Evolutionary conservation across 345 rosid species (phyloP).

Genomic region (Cochlearia excelsa): DNA sequence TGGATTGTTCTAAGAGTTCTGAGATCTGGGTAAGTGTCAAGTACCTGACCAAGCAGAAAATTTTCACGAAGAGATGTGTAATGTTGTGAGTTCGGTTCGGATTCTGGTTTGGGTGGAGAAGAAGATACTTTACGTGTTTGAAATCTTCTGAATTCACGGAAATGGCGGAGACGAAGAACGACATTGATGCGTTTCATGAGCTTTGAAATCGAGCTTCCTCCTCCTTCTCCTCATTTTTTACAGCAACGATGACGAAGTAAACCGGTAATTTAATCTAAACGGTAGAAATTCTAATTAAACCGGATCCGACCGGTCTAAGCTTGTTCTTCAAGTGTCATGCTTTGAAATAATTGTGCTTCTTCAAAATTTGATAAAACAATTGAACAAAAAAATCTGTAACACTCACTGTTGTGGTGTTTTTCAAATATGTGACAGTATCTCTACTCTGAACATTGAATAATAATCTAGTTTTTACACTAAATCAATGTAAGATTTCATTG

Average conservation of each 20-base stretch:
- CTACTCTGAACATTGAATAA: no score
- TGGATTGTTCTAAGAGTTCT: slow-evolving; percentile 50
- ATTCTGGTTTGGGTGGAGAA: slow-evolving; percentile 17
- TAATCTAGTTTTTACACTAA: no score
- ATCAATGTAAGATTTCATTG: no score
- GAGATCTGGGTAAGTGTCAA: slow-evolving; percentile 54
- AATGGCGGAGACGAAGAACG: slow-evolving; percentile 35
- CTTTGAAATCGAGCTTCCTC: slow-evolving; percentile 24
- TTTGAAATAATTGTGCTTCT: no score
- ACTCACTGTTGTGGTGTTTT: no score
- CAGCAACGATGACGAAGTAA: not conserved
- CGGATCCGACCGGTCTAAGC: slow-evolving; percentile 18
- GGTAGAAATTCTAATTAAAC: not conserved
- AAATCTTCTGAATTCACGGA: slow-evolving; percentile 20
- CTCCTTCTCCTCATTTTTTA: not conserved
- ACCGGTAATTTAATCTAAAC: slow-evolving; percentile 5
- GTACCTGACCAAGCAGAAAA: slow-evolving; percentile 34
- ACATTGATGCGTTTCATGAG: slow-evolving; percentile 46
- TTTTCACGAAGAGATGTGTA: slow-evolving; percentile 29
- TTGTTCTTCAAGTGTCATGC: no score
- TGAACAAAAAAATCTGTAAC: no score
- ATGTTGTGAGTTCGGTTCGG: slow-evolving; percentile 12
- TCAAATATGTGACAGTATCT: no score
- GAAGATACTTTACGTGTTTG: slow-evolving; percentile 22
- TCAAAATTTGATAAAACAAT: no score